Conservation (phyloP, 352 stramenopile genomes). For the Globisporangium heterothallicum region DNA sequence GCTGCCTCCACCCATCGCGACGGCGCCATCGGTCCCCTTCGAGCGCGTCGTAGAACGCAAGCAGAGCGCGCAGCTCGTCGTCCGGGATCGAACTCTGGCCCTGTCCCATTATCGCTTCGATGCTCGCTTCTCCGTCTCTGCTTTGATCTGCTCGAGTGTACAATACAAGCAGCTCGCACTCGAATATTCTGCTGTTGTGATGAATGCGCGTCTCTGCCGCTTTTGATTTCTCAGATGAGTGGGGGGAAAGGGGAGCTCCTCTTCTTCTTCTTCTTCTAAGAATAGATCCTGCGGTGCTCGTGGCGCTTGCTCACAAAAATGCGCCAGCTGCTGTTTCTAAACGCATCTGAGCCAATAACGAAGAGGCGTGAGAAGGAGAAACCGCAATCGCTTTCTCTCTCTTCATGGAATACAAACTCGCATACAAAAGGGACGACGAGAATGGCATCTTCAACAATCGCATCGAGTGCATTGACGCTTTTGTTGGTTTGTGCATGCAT, state of each 20-base stretch:
- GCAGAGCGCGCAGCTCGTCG: conserved; percentile 56
- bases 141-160: background rate
- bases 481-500: background rate
- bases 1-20: conserved; percentile 72
- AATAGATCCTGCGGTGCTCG: too few species aligned
- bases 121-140: background rate
- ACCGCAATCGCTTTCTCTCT: too few species aligned
- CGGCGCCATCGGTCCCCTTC: conserved; percentile 65
- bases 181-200: too few species aligned
- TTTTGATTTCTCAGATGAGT: background rate
- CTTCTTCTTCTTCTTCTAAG: too few species aligned
- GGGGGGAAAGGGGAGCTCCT: too few species aligned
- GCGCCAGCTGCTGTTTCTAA: background rate
- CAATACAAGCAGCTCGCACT: too few species aligned
- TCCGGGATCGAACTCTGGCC: conserved; percentile 73
- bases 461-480: conserved; percentile 1
- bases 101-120: conserved; percentile 51
- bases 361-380: too few species aligned
- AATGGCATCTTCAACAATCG: too few species aligned
- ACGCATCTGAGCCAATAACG: background rate
- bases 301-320: too few species aligned
- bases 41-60: conserved; percentile 70
- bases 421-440: too few species aligned
- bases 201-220: conserved; percentile 2
- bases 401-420: too few species aligned